A percentile compares a stretch with the other conserved stretches of the same genome.
Conservation (phyloP, 495 filamentous ascomycete species). For the Massariosphaeria phaeospora region DNA sequence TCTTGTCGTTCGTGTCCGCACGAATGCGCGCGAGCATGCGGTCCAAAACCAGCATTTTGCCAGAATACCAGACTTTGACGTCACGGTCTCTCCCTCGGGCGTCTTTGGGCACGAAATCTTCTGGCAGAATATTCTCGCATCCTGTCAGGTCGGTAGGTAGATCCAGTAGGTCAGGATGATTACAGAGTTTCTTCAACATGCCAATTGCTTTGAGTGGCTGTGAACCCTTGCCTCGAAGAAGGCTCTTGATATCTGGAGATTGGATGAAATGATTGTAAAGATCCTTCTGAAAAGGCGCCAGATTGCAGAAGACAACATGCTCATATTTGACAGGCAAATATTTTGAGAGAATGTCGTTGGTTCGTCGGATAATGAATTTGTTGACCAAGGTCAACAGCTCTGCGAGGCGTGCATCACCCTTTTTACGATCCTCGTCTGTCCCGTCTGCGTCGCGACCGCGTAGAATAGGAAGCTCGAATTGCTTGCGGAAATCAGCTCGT, state of each 20-base stretch:
- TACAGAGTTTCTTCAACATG: conserved; percentile 96
- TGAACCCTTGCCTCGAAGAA: conserved; percentile 90
- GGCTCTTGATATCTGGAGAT: conserved; percentile 87
- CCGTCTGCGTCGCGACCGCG: conserved; percentile 88
- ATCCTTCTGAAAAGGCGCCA: conserved; percentile 84
- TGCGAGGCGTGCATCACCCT: conserved; percentile 74
- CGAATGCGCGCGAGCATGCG: conserved; percentile 97
- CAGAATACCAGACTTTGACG: conserved; percentile 91
- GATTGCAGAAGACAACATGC: conserved; percentile 98
- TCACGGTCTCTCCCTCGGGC: conserved; percentile 84
- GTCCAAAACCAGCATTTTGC: conserved; percentile 97
- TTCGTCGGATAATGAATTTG: conserved; percentile 97
- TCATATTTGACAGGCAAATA: conserved; percentile 99
- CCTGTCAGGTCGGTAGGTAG: conserved; percentile 81
- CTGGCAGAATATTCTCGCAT: conserved; percentile 74
- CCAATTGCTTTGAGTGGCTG: conserved; percentile 96
- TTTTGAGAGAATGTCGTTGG: conserved; percentile 96
- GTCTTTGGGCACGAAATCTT: conserved; percentile 85
- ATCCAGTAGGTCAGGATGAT: conserved; percentile 91
- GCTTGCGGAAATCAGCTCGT: conserved; percentile 87
- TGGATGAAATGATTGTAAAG: conserved; percentile 96
- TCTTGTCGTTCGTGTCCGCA: conserved; percentile 96
- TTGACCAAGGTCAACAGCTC: conserved; percentile 86
- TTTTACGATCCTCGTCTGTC: conserved; percentile 72
- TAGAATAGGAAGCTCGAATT: conserved; percentile 88